phyloP scores from a whole-genome alignment of 306 rosid species.

The Cercis canadensis region DNA sequence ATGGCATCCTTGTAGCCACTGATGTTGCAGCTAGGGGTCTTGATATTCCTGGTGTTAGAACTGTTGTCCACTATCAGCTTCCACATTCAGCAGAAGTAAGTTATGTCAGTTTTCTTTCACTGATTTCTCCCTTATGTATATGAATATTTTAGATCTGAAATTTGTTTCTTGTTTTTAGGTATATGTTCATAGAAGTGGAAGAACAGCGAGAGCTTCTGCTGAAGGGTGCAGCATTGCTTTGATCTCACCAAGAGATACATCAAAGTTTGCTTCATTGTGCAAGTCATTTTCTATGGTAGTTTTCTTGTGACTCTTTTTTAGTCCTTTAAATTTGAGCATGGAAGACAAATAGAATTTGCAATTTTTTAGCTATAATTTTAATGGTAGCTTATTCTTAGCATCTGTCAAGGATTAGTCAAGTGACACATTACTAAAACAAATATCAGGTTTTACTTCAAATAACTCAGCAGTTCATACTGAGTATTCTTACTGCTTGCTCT shows the following conservation, averaged over 20 bases:
- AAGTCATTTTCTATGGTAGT: constrained; percentile 91
- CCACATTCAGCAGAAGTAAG: constrained; percentile 96
- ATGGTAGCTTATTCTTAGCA: background rate
- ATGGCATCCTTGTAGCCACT: constrained; percentile 86
- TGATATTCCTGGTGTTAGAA: constrained; percentile 86
- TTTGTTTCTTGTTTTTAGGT: constrained; percentile 55
- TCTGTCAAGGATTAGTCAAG: constrained; percentile 23
- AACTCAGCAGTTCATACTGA: constrained; percentile 13
- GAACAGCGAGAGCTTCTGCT: constrained; percentile 96
- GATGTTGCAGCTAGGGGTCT: constrained; percentile 97
- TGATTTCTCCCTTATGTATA: constrained; percentile 5
- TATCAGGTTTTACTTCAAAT: constrained; percentile 26
- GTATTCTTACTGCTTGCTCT: constrained; percentile 27
- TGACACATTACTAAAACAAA: too few relatives aligned
- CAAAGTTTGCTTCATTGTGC: constrained; percentile 87
- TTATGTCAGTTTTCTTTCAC: constrained; percentile 32
- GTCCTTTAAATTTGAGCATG: constrained; percentile 10
- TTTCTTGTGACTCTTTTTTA: background rate
- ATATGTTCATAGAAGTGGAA: constrained; percentile 98
- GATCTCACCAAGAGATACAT: constrained; percentile 78
- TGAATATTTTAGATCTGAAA: constrained; percentile 25
- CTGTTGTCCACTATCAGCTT: constrained; percentile 98
- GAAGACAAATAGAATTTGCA: constrained; percentile 9
- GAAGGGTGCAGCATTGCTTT: constrained; percentile 98
- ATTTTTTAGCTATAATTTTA: constrained; percentile 17